phyloP scores from a whole-genome alignment of 164 flowering plant genomes.

The Stephania cephalantha region DNA sequence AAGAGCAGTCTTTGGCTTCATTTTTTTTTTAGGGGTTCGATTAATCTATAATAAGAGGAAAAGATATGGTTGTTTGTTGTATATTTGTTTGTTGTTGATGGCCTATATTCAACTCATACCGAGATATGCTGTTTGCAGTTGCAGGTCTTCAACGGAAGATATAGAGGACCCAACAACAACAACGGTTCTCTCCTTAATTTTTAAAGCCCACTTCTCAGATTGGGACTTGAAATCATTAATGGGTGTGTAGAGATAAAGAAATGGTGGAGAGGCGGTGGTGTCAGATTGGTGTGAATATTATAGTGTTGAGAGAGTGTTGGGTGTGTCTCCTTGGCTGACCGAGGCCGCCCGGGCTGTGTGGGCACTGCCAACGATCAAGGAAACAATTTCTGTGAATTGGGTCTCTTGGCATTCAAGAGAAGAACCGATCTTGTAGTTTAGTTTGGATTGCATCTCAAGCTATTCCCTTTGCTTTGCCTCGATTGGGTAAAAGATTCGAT shows the following conservation, averaged over 20 bases:
- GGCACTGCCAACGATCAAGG: conserved; percentile 72
- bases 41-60: conserved; percentile 18
- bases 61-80: conserved; percentile 42
- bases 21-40: background rate
- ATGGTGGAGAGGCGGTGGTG: conserved; percentile 46
- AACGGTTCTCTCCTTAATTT: background rate
- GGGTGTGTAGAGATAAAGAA: conserved; percentile 28
- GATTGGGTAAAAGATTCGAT: conserved; percentile 51
- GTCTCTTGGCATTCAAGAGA: conserved; percentile 35
- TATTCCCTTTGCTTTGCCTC: conserved; percentile 25
- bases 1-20: background rate
- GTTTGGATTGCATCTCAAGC: conserved; percentile 13
- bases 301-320: conserved; percentile 46
- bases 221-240: conserved; percentile 43
- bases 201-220: conserved; percentile 16
- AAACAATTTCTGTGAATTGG: conserved; percentile 40
- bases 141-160: conserved; percentile 56
- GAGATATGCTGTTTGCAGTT: conserved; percentile 77
- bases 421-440: conserved; percentile 15
- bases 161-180: background rate
- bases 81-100: conserved; percentile 62
- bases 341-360: conserved; percentile 53
- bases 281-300: conserved; percentile 56
- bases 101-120: conserved; percentile 47
- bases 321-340: conserved; percentile 69